Evolutionary conservation across 805 yeast species (phyloP).

Genomic region (Torulaspora quercuum): DNA sequence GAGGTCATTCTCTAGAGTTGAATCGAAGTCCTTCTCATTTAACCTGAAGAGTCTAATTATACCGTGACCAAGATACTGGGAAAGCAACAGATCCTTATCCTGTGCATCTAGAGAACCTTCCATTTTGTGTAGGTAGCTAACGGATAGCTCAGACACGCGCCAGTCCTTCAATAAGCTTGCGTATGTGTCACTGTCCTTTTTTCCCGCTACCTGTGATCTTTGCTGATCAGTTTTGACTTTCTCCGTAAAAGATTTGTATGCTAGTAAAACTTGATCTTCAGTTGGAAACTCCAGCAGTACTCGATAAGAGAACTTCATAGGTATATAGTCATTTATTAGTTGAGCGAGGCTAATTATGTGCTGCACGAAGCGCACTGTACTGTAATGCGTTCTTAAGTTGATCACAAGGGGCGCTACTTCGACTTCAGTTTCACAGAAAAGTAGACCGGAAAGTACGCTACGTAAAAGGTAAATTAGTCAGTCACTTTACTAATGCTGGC

Average conservation of each 20-base stretch:
- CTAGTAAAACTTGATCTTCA: conserved; percentile 14
- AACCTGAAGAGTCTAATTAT: conserved; percentile 65
- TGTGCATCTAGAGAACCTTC: conserved; percentile 5
- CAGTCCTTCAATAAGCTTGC: conserved; percentile 14
- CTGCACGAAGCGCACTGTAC: too few species aligned
- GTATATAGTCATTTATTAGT: not conserved
- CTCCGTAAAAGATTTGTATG: conserved; percentile 15
- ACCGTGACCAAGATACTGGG: conserved; percentile 69
- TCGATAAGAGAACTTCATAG: conserved; percentile 16
- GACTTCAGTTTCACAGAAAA: too few species aligned
- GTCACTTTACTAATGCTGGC: too few species aligned
- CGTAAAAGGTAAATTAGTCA: too few species aligned
- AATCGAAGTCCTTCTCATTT: conserved; percentile 37
- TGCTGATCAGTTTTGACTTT: not conserved
- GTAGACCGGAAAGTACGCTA: too few species aligned
- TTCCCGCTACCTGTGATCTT: too few species aligned
- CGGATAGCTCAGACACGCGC: conserved; percentile 17
- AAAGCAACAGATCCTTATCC: conserved; percentile 36
- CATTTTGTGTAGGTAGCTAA: conserved; percentile 11
- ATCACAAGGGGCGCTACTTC: too few species aligned
- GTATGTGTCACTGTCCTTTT: not conserved
- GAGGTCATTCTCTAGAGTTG: conserved; percentile 14
- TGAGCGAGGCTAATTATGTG: too few species aligned
- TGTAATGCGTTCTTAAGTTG: too few species aligned
- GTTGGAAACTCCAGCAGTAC: conserved; percentile 18